Base-by-base conservation (phyloP, 192 early-diverging fungal species). In the Linnemannia schmuckeri region DNA sequence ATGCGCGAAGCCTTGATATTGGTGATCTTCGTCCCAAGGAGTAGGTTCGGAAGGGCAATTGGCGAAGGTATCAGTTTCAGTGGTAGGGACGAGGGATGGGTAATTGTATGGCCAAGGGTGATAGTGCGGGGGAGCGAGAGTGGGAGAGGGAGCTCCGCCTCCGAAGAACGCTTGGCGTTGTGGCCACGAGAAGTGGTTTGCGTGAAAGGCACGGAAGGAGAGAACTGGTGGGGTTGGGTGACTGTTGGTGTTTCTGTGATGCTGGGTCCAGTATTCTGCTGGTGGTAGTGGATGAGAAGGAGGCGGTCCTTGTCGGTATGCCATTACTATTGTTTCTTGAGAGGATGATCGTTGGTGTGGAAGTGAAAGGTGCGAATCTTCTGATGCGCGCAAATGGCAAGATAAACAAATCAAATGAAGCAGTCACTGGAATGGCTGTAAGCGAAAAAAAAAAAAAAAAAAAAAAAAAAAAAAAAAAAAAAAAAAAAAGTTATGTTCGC, bases 141-240 rank as follows among this genome's bases (percentile, higher is more conserved):
- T 20, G 20, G 61, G 41, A 42, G 15, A 42, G 9, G 24, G 42
- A 17, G 61, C 17, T 10, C 0, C 12, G 1, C 49, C 49, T 55
- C 46, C 35, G 44, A 79, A 72, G 38, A 79, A 79, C 1, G 78
- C 70, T n/a, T 55, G 52, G 3, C 78, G 63, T 10, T 70, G 38
- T 27, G 47, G 2, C 46, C 33, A 30, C 9, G 78, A 57, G 37
- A 79, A 79, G 38, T 79, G 78, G 15, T 37, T 38, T 1, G 78
- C 69, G 38, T 79, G 78, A 52, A 79, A 79, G 69, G 78, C n/a
- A 18, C 38, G 69, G 70, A 79, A 79, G 47, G 78, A 79, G 24
- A 79, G 78, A 6, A 57, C 70, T n/a, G 70, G 78, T 27, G 78
- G 70, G 12, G 22, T 49, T n/a, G 4, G 33, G 8, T 30, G n/a